Percentiles rank a stretch among this genome's conserved stretches.
Evolutionary conservation across 257 asterid genomes (phyloP).

Genomic region (Petunia axillaris): DNA sequence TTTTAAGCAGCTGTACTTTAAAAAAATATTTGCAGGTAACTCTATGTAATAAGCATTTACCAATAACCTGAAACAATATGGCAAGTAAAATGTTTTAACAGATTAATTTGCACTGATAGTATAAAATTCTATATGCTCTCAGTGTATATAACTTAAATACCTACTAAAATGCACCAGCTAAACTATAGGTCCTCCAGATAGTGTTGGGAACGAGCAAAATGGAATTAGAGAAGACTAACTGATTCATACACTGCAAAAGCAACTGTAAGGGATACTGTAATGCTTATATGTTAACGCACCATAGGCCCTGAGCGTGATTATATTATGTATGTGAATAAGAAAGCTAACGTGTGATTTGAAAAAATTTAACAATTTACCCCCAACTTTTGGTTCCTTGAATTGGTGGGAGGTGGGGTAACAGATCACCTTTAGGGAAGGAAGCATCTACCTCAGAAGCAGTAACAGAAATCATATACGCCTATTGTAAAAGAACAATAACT

Average conservation of each 20-base stretch:
- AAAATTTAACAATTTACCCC: background rate
- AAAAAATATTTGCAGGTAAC: no score
- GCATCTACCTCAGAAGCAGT: background rate
- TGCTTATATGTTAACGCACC: background rate
- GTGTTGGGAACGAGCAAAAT: background rate
- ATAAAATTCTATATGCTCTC: no score
- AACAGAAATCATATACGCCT: background rate
- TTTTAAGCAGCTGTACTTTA: no score
- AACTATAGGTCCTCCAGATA: no score
- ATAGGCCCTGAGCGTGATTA: background rate
- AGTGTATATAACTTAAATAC: no score
- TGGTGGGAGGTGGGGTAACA: background rate
- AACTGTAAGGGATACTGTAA: background rate
- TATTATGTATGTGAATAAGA: background rate
- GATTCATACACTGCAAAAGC: background rate
- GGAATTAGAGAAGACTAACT: background rate
- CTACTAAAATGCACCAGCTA: no score
- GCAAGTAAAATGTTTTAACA: no score
- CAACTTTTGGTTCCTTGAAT: background rate
- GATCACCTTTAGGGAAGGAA: background rate
- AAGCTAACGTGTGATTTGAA: background rate
- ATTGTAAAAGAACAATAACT: background rate
- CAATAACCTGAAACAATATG: no score
- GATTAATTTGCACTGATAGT: no score
- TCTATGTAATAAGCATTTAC: no score